Conservation (phyloP, 441 rosid genomes). For the Capsella rubella region DNA sequence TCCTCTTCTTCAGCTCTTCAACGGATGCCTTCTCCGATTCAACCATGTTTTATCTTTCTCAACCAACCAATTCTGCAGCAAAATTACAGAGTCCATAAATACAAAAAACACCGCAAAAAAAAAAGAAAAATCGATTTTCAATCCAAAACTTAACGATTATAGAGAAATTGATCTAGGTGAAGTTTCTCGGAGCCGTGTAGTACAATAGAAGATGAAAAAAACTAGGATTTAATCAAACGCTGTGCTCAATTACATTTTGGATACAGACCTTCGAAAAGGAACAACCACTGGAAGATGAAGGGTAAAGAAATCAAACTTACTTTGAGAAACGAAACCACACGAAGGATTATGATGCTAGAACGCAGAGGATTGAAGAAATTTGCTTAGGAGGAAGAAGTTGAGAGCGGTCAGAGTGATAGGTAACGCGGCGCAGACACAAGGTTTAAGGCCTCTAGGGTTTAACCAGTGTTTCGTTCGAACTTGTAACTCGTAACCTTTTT, state of each 20-base stretch:
- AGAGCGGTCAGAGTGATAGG: not conserved
- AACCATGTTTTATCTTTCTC: constrained; percentile 45
- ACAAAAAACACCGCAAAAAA: not conserved
- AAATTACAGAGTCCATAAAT: not conserved
- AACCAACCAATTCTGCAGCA: constrained; percentile 32
- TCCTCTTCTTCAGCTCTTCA: constrained; percentile 52
- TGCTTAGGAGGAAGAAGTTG: not conserved
- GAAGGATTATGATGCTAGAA: constrained; percentile 11
- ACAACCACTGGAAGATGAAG: not conserved
- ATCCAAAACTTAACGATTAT: not conserved
- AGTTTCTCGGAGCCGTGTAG: not conserved
- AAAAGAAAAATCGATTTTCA: not conserved
- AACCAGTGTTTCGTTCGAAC: not conserved
- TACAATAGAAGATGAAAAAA: not conserved
- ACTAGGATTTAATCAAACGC: not conserved
- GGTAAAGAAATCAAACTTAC: constrained; percentile 1
- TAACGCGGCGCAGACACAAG: constrained; percentile 18
- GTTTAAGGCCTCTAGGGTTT: constrained; percentile 30
- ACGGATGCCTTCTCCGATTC: constrained; percentile 44
- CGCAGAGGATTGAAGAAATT: constrained; percentile 5
- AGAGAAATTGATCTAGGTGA: not conserved
- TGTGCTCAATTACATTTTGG: not conserved
- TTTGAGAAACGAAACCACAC: not conserved
- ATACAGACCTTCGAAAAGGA: not conserved
- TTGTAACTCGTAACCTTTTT: no score